Base-by-base conservation (phyloP, 129 eudicot species). In the Centella asiatica region DNA sequence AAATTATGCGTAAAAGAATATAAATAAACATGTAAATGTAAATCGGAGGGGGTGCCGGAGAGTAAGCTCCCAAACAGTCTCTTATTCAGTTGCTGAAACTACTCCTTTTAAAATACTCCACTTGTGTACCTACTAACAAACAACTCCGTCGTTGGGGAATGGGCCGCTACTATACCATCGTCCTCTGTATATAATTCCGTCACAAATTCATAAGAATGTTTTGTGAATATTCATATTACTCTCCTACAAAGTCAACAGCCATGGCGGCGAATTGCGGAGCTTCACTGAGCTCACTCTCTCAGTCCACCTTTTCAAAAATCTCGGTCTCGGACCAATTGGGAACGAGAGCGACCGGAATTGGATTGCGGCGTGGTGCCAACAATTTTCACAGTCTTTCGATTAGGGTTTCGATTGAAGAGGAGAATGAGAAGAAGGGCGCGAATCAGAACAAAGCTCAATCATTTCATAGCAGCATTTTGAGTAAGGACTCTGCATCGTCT, bases 241-340 rank as follows among this genome's bases (percentile, higher is more conserved):
- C n/a, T n/a, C n/a, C n/a, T n/a, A n/a, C n/a, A n/a, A 36, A 13
- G 12, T 42, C 46, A 29, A 27, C 19, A 24, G 18, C 44, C 57
- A 77, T 77, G 81, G 67, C 70, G 18, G 47, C 70, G 29, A 62
- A 62, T 44, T 11, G 15, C 7, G 45, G 69, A 69, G 65, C 75
- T 69, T 69, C 61, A 44, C 22, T 37, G 7, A 36, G 6, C 57
- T 34, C 68, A 27, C 23, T 44, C 52, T 25, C 17, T 25, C 54
- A 44, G 44, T 62, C 70, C 46, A 31, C 57, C 48, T 12, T 51
- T 24, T 1, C 68, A 2, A 29, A 51, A n/a, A 24, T n/a, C 70
- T 67, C 62, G 60, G 4, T 65, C 36, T 22, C 60, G 0, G 49
- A 15, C 49, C 70, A 65, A 65, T 65, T 34, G 51, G 37, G 23